A percentile compares a stretch with the other conserved stretches of the same genome.
These are phyloP conservation scores for Gardenia jasminoides DNA, from an alignment of 257 asterid species.

Conservation along the genomic window DNA sequence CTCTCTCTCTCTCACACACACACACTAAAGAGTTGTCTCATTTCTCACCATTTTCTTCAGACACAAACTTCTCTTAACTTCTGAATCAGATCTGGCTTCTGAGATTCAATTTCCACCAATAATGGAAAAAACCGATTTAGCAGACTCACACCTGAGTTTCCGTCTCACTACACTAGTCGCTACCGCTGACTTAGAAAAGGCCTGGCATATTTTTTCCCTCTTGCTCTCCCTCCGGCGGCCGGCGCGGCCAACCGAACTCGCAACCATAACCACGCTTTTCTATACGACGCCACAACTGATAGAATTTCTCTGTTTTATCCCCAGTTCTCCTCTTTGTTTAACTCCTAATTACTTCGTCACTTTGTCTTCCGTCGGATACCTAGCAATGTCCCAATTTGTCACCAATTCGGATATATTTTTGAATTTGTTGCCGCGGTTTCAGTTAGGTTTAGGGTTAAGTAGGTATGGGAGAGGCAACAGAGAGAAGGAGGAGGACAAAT, in stretches of 20 bases:
- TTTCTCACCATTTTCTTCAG: neutral
- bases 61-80: neutral
- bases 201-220: constrained; percentile 65
- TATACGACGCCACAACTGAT: constrained; percentile 38
- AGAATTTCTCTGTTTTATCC: constrained; percentile 59
- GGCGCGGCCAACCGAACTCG: constrained; percentile 43
- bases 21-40: neutral
- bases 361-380: constrained; percentile 47
- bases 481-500: constrained; percentile 9
- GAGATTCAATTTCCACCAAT: constrained; percentile 16
- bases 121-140: constrained; percentile 22
- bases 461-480: constrained; percentile 5
- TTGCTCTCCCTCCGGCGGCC: constrained; percentile 51
- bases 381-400: constrained; percentile 33
- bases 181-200: constrained; percentile 32
- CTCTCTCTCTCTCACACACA: neutral
- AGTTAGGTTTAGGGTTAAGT: constrained; percentile 18
- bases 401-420: constrained; percentile 22
- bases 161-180: constrained; percentile 27
- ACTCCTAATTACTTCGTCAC: constrained; percentile 40
- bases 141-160: constrained; percentile 20
- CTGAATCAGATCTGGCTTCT: constrained; percentile 46
- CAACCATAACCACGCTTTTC: constrained; percentile 33
- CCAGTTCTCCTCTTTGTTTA: constrained; percentile 59
- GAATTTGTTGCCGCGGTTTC: constrained; percentile 21